Evolutionary conservation across 106 monocot genomes (phyloP).

Genomic region (Dendrobium huoshanense): DNA sequence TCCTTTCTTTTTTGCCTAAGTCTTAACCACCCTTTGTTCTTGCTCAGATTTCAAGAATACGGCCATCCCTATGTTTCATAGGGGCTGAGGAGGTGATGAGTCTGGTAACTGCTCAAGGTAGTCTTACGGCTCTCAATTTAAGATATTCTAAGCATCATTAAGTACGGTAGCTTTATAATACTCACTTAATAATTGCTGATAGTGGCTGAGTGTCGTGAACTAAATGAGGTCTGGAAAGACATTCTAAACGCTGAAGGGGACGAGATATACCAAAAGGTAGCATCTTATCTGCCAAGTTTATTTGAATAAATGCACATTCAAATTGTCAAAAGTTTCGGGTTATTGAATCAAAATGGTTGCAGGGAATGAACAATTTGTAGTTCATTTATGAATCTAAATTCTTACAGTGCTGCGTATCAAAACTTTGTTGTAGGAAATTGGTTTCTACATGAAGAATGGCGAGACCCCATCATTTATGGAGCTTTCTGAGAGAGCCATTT

Average conservation of each 20-base stretch:
- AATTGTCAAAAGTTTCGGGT: too few species aligned
- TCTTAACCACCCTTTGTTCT: slow-evolving; percentile 2
- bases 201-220: slow-evolving; percentile 78
- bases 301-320: too few species aligned
- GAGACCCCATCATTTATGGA: slow-evolving; percentile 82
- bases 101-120: slow-evolving; percentile 98
- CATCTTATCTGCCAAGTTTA: neutral
- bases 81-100: slow-evolving; percentile 97
- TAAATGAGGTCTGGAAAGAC: slow-evolving; percentile 90
- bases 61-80: slow-evolving; percentile 80
- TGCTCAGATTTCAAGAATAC: slow-evolving; percentile 74
- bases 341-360: too few species aligned
- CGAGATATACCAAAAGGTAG: slow-evolving; percentile 96
- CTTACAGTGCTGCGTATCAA: neutral
- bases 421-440: slow-evolving; percentile 50
- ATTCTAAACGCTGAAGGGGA: slow-evolving; percentile 85
- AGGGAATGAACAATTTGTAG: too few species aligned
- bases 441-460: slow-evolving; percentile 73
- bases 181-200: slow-evolving; percentile 1
- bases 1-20: neutral
- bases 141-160: neutral
- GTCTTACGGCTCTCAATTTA: neutral
- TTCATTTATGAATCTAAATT: neutral
- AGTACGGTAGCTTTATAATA: neutral
- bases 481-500: slow-evolving; percentile 77